Base-by-base conservation (phyloP, 768 basidiomycete species). In the Cubamyces sp. region DNA sequence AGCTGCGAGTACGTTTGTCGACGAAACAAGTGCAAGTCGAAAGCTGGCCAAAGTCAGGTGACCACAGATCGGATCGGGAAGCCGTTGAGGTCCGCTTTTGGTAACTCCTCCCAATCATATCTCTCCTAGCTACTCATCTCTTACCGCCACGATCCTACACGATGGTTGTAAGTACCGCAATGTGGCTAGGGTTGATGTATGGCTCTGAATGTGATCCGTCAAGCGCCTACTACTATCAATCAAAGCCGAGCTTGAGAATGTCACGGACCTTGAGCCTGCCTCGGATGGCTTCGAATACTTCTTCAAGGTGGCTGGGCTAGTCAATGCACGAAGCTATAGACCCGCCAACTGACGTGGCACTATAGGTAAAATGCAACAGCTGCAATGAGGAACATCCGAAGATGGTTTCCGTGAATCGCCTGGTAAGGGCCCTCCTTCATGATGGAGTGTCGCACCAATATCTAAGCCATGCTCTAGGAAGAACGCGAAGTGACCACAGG, bases 301-400 rank as follows among this genome's bases (percentile, higher is more conserved):
- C 79, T 94, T 94, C 78, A 73, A 88, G 79, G 91, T 90, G 52
- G 60, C 41, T 47, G 18, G n/a, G 25, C 9, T 11, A 11, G 34
- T 11, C 34, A 34, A 34, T 34, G 34, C 9, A 34, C 34, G 16
- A 18, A 2, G 7, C 16, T n/a, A 43, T 34, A 34, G 5, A 6
- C 9, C 9, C 9, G 9, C 5, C 19, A 43, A 21, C 40, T 19
- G n/a, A 5, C 21, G 34, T 9, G 1, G 34, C 6, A 11, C 9
- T 9, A 41, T 62, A 86, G 91, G 90, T 94, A 12, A 82, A 85
- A 75, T 94, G 92, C 74, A 91, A 79, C 34, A 88, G 84, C 70
- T 94, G 92, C 70, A 80, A 90, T 57, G 91, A 93, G 75, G 74
- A 75, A 4, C 92, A 94, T 68, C 84, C 87, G 3, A 94, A 91